Conservation (phyloP, 2,329 filamentous ascomycete genomes). For the Pseudogymnoascus verrucosus region DNA sequence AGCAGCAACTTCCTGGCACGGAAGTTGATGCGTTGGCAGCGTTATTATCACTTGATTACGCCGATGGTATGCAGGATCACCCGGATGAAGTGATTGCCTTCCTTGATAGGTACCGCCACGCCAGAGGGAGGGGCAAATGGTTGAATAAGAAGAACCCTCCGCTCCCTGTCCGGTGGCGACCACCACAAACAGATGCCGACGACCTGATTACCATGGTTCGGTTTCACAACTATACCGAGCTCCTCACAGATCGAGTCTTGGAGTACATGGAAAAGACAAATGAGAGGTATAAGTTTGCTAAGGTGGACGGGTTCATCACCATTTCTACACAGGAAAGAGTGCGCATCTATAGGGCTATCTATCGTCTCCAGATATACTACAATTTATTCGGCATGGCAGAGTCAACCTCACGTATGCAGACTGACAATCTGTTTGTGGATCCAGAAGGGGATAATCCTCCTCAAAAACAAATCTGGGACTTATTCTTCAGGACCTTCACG, state of each 20-base stretch:
- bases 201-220: neutral
- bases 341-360: neutral
- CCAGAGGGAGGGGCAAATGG: neutral
- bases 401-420: neutral
- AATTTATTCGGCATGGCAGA: neutral
- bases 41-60: neutral
- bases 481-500: neutral
- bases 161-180: neutral
- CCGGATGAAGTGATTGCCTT: neutral
- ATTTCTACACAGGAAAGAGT: neutral
- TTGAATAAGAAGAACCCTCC: neutral
- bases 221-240: neutral
- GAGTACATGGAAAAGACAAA: neutral
- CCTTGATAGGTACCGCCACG: neutral
- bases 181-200: neutral
- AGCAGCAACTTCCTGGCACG: neutral
- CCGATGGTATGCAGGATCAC: neutral
- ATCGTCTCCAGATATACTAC: neutral
- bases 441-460: neutral
- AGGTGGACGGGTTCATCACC: neutral
- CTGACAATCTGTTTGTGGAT: neutral
- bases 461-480: neutral
- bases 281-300: neutral
- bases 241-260: neutral
- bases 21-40: neutral